Conservation (phyloP, 2,329 filamentous ascomycete species). For the Cladosporium halotolerans region DNA sequence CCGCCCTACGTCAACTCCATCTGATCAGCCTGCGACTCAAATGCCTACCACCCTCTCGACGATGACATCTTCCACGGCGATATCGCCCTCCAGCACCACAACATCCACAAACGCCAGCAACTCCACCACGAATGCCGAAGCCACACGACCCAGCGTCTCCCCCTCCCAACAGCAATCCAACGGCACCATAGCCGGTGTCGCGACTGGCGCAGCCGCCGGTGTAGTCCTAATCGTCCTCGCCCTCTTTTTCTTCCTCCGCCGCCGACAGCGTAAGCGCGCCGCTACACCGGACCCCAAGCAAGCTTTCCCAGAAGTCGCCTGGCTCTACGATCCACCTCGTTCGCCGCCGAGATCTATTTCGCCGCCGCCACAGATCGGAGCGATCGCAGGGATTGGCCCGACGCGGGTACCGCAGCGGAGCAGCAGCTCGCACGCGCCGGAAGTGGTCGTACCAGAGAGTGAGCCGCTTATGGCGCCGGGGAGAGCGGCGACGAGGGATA, state of each 20-base stretch:
- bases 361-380: neutral
- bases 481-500: conserved; percentile 4
- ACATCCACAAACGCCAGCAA: neutral
- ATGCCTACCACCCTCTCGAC: conserved; percentile 2
- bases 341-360: conserved; percentile 1
- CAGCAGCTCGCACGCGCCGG: conserved; percentile 4
- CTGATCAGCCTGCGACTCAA: neutral
- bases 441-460: conserved; percentile 3
- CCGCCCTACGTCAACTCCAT: conserved; percentile 1
- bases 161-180: conserved; percentile 12
- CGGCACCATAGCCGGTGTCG: conserved; percentile 17
- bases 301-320: conserved; percentile 15
- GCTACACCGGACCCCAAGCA: neutral
- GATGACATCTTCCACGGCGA: neutral
- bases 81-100: neutral
- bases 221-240: conserved; percentile 14
- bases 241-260: conserved; percentile 13
- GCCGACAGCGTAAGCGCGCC: conserved; percentile 11
- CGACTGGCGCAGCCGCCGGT: conserved; percentile 15
- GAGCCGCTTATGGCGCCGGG: conserved; percentile 1
- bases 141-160: neutral
- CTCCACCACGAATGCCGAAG: neutral
- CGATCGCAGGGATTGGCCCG: neutral
- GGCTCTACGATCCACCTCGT: conserved; percentile 15
- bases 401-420: neutral